phyloP scores from a whole-genome alignment of 768 basidiomycete genomes.

The Collybiopsis confluens region DNA sequence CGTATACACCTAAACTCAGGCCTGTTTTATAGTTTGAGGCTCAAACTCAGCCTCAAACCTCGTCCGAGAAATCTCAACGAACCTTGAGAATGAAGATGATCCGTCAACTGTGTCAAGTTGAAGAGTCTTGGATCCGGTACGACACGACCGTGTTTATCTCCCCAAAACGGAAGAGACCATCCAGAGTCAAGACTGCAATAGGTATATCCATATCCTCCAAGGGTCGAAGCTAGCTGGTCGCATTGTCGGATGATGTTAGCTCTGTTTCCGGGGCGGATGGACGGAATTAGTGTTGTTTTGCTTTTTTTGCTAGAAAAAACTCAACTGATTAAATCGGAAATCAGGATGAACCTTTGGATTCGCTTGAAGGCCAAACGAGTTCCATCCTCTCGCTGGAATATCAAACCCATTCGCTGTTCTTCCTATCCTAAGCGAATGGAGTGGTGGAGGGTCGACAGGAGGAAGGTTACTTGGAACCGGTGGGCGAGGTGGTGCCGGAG shows the following conservation, averaged over 20 bases:
- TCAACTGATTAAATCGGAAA: slow-evolving; percentile 5
- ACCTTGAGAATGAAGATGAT: slow-evolving; percentile 9
- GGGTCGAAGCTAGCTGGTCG: slow-evolving; percentile 7
- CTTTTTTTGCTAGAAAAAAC: too few relatives aligned
- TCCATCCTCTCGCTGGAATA: slow-evolving; percentile 9
- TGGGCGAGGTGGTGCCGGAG: slow-evolving; percentile 8
- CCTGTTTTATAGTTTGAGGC: not conserved
- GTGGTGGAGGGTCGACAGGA: slow-evolving; percentile 1
- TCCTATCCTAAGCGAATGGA: slow-evolving; percentile 6
- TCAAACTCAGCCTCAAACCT: not conserved
- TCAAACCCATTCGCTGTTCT: slow-evolving; percentile 7
- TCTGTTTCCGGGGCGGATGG: too few relatives aligned
- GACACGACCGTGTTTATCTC: slow-evolving; percentile 9
- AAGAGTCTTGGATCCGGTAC: slow-evolving; percentile 6
- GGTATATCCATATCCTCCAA: slow-evolving; percentile 3
- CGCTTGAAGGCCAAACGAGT: slow-evolving; percentile 9
- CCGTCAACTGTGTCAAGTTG: slow-evolving; percentile 2
- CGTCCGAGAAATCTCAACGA: not conserved
- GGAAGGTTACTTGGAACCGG: too few relatives aligned
- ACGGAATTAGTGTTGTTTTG: too few relatives aligned
- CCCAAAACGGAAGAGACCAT: slow-evolving; percentile 7
- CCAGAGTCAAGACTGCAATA: slow-evolving; percentile 11
- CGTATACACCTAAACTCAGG: slow-evolving; percentile 7
- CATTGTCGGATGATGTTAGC: slow-evolving; percentile 5
- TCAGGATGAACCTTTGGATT: slow-evolving; percentile 1